A percentile compares a stretch with the other conserved stretches of the same genome.
Conservation (phyloP, 768 basidiomycete genomes). For the Leccinum incarnatum region DNA sequence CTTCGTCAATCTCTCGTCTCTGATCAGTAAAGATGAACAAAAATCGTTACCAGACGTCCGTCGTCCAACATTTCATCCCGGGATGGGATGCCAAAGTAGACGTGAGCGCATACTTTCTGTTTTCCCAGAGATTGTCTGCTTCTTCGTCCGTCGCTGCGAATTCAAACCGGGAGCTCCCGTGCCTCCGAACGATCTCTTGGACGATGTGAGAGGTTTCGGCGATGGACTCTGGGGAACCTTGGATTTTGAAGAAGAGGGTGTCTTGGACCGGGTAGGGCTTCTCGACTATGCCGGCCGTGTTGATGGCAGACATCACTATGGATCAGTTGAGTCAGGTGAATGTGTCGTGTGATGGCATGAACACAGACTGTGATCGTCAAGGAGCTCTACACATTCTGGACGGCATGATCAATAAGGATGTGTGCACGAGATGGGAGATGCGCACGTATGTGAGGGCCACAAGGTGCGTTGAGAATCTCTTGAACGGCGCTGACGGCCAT, state of each 20-base stretch:
- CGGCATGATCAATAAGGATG: background rate
- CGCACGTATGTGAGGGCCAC: constrained; percentile 74
- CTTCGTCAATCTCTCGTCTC: background rate
- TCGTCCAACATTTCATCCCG: constrained; percentile 74
- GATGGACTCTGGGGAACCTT: constrained; percentile 65
- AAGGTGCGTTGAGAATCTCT: constrained; percentile 68
- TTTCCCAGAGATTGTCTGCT: constrained; percentile 77
- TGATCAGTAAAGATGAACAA: background rate
- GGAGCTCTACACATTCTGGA: constrained; percentile 82
- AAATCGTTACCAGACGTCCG: constrained; percentile 75
- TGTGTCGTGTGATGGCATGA: background rate
- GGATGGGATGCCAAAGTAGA: constrained; percentile 64
- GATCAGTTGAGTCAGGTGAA: background rate
- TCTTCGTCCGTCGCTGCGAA: constrained; percentile 75
- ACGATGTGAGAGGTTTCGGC: constrained; percentile 57
- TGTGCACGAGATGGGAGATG: background rate
- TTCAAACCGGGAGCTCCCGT: constrained; percentile 66
- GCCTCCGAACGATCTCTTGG: constrained; percentile 58
- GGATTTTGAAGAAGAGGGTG: constrained; percentile 89
- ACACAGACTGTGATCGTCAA: constrained; percentile 68
- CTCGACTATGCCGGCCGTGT: constrained; percentile 59
- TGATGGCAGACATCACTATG: constrained; percentile 76
- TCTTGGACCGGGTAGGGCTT: constrained; percentile 66
- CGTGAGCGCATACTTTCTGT: constrained; percentile 81
- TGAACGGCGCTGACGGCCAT: constrained; percentile 78